phyloP scores from a whole-genome alignment of 2,329 filamentous ascomycete genomes.

The Xylariomycetidae sp. region DNA sequence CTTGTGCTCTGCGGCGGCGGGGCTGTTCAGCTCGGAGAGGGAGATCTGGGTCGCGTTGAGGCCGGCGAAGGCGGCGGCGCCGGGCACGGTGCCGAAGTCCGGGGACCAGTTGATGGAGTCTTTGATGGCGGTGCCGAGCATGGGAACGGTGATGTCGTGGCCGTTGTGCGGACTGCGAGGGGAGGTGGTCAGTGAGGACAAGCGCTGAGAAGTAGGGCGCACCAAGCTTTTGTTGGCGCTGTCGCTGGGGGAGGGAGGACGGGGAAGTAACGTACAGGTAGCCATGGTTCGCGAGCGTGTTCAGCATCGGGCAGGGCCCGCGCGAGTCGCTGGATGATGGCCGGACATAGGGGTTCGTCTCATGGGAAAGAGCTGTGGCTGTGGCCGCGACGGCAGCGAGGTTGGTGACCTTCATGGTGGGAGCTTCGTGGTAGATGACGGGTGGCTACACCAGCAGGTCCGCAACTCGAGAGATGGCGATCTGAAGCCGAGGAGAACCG shows the following conservation, averaged over 20 bases:
- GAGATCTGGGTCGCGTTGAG: conserved; percentile 5
- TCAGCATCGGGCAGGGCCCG: conserved; percentile 15
- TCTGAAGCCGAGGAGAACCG: no score
- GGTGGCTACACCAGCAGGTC: no score
- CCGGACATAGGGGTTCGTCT: no score
- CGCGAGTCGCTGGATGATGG: no score
- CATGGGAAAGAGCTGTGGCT: no score
- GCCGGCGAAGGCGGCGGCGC: conserved; percentile 3
- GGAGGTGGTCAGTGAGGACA: conserved; percentile 1
- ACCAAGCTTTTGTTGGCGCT: no score
- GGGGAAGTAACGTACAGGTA: conserved; percentile 11
- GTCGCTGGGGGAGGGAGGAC: neutral
- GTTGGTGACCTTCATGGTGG: no score
- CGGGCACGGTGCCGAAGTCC: conserved; percentile 10
- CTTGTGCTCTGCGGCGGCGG: conserved; percentile 10
- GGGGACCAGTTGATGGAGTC: conserved; percentile 9
- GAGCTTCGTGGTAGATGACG: no score
- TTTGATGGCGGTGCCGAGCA: conserved; percentile 10
- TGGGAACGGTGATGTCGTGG: conserved; percentile 9
- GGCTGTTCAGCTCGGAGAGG: conserved; percentile 11
- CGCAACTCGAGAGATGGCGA: no score
- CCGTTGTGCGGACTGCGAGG: conserved; percentile 10
- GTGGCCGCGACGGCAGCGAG: no score
- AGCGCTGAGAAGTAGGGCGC: no score
- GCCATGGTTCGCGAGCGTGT: conserved; percentile 18